Evolutionary conservation across 176 grass and related monocot genomes (phyloP).

Genomic region (Poa pratensis): DNA sequence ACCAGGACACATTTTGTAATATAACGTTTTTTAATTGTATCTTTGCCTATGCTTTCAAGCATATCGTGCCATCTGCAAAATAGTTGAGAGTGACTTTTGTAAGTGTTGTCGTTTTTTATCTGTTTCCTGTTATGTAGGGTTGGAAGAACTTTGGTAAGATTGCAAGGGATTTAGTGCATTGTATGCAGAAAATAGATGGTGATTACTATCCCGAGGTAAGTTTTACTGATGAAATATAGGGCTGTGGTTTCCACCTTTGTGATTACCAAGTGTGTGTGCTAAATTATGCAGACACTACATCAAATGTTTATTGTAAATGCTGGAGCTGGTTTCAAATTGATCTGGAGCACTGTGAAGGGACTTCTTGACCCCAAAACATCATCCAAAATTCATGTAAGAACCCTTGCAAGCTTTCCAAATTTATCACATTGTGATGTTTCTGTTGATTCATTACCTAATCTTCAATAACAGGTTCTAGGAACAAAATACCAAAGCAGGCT

Average conservation of each 20-base stretch:
- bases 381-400: constrained; percentile 95
- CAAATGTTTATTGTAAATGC: constrained; percentile 99
- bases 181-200: constrained; percentile 96
- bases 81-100: constrained; percentile 13
- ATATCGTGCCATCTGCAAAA: constrained; percentile 27
- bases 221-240: constrained; percentile 27
- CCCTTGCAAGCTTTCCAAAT: constrained; percentile 29
- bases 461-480: constrained; percentile 77
- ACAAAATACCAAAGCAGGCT: constrained; percentile 90
- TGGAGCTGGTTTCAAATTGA: constrained; percentile 93
- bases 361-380: constrained; percentile 99
- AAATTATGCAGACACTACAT: constrained; percentile 81
- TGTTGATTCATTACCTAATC: constrained; percentile 30
- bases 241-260: constrained; percentile 22
- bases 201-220: constrained; percentile 96
- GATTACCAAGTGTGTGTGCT: constrained; percentile 27
- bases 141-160: constrained; percentile 97
- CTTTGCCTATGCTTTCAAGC: constrained; percentile 1
- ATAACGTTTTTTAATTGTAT: not conserved
- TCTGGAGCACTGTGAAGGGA: constrained; percentile 89
- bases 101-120: not conserved
- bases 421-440: constrained; percentile 30
- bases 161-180: constrained; percentile 86
- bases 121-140: constrained; percentile 54
- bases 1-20: not conserved